Evolutionary conservation across 257 asterid genomes (phyloP), one percentile per base, ranked within the genome.

Genomic region (Rubia yunnanensis): DNA sequence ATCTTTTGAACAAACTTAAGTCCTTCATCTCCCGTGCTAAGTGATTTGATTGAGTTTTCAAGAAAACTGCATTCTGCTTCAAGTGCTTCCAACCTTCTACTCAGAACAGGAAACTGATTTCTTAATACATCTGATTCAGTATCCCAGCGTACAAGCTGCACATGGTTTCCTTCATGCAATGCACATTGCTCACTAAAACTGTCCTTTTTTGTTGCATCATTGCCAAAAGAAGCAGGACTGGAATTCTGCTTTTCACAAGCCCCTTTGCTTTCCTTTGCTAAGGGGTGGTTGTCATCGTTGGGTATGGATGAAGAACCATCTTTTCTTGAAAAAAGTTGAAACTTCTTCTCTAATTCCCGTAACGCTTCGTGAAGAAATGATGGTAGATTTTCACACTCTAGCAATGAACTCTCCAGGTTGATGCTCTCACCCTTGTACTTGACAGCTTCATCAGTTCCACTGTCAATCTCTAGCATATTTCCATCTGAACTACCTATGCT

Each of bases 21-120:
- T 56, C 84, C 89, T 57, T 76, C 79, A 24, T 74, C 78, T 59
- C 90, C 88, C 63, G 74, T 83, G 56, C 73, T 72, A 31, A 83
- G 77, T 62, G 85, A 80, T 65, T 71, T 72, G 52, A 84, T 75
- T 9, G 87, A 77, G 60, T 79, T 64, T 77, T 80, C 77, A 28
- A 82, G 73, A 73, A 72, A 77, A 77, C 73, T 73, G 49, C 70
- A 74, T 60, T 81, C 87, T 70, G 76, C 79, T 69, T 83, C 88
- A 35, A 78, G 76, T 17, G 73, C 78, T 65, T 78, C 77, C 68
- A 82, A 54, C 71, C 86, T 83, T 64, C 67, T 68, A 46, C 66
- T 75, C 65, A 80, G 59, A 72, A 52, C 66, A 26, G 80, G 76
- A 67, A 86, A 80, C 75, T 84, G 84, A 6, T 66, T 69, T 67